Evolutionary conservation across 2,329 filamentous ascomycete species (phyloP), one percentile per base, ranked within the genome.

Genomic region (Aspergillus thermomutatus): DNA sequence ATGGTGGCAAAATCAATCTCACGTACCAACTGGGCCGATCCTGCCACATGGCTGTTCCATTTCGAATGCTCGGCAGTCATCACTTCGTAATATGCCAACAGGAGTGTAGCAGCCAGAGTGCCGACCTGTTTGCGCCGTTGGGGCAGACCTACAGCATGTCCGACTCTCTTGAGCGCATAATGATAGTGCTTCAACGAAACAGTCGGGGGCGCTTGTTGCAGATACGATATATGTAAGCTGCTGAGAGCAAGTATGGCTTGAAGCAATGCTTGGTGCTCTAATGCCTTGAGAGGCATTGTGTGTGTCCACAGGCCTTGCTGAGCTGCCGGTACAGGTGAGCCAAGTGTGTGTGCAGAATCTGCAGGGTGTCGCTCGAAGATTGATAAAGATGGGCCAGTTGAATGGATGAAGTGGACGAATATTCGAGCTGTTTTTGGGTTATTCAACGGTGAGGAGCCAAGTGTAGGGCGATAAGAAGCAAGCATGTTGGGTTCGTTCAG

Each of bases 61-160:
- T 96, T 96, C 54, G 89, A 87, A 66, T 97, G 93, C 64, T 99
- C 93, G 23, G 92, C 93, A 37, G 89, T 89, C 87, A 93, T 94
- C 19, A 97, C 90, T 72, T 97, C 94, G 67, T 96, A 97, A 71
- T 92, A 97, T 0, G 87, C 91, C 7, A 99, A 81, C 7, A 97
- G 78, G 37, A 97, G 79, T 0, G 91, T 92, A 2, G 92, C 92
- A 7, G 92, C 93, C n/a, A 97, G 78, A 0, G 92, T 97, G 1
- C 90, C 86, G 8, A 91, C 84, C 55, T 91, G 86, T 8, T 87
- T 86, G 53, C 92, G 85, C 65, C 87, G 86, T 48, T 80, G 81
- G 0, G 86, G 80, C 26, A 89, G 83, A 49, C 85, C 84, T 27
- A 97, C 88, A 49, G 89, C 89, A 63, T 85, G 87, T 6, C 90